These are phyloP conservation scores for Ustilago xerochloae DNA, from an alignment of 1,284 basidiomycete genomes.

Conservation along the genomic window DNA sequence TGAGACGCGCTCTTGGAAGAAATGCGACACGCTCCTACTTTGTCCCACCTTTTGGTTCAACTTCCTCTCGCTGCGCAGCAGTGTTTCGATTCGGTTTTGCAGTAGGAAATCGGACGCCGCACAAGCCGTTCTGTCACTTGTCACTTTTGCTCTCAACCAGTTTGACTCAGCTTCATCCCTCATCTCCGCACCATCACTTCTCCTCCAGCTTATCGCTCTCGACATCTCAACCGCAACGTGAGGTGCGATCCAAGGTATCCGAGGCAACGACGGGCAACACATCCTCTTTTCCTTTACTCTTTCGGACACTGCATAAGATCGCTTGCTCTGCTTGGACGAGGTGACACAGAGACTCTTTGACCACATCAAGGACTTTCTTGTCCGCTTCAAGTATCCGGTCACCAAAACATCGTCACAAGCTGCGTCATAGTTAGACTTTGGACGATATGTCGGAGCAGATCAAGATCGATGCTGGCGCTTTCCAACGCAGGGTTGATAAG, in stretches of 20 bases:
- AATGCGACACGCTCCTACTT: constrained; percentile 33
- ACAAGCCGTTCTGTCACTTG: constrained; percentile 5
- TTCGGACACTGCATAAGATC: background rate
- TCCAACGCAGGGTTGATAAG: constrained; percentile 44
- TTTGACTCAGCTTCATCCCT: constrained; percentile 6
- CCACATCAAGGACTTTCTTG: background rate
- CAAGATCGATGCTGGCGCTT: constrained; percentile 53
- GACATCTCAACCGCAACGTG: background rate
- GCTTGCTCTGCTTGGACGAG: background rate
- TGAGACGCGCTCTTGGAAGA: constrained; percentile 24
- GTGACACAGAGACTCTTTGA: background rate
- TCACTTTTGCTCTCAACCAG: background rate
- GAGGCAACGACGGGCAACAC: background rate
- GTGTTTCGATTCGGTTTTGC: background rate
- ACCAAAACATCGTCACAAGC: background rate
- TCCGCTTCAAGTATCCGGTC: background rate
- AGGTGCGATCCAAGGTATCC: background rate
- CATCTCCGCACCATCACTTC: background rate
- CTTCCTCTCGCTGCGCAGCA: background rate
- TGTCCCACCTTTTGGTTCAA: background rate
- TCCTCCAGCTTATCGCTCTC: background rate
- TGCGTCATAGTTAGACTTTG: constrained; percentile 1
- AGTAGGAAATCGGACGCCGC: background rate
- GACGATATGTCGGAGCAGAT: constrained; percentile 56
- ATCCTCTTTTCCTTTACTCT: background rate